Conservation (phyloP, 2,329 filamentous ascomycete species). For the Diaporthe citrichinensis region DNA sequence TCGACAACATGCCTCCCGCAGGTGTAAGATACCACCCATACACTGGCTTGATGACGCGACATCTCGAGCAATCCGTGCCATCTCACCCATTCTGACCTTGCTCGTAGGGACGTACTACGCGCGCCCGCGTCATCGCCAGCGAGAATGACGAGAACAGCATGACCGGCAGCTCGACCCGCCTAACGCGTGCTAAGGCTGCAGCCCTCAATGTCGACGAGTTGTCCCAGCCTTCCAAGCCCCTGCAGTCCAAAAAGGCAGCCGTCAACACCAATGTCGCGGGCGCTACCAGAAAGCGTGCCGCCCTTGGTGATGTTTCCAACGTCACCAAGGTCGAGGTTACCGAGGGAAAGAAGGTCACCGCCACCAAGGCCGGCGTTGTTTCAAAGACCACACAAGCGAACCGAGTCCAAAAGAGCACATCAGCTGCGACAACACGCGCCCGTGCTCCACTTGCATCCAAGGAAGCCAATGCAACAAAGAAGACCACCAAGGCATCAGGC, state of each 20-base stretch:
- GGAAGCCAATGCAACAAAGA: slow-evolving; percentile 60
- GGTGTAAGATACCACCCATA: slow-evolving; percentile 50
- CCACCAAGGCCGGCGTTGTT: slow-evolving; percentile 76
- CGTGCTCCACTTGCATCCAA: slow-evolving; percentile 71
- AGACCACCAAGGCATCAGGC: slow-evolving; percentile 67
- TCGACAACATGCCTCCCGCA: slow-evolving; percentile 48
- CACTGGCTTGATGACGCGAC: slow-evolving; percentile 31
- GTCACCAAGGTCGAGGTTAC: slow-evolving; percentile 82
- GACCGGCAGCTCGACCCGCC: slow-evolving; percentile 74
- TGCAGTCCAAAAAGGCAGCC: slow-evolving; percentile 79
- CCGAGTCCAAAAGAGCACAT: slow-evolving; percentile 82
- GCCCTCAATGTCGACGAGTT: slow-evolving; percentile 76
- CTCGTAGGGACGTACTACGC: slow-evolving; percentile 76
- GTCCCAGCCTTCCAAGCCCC: slow-evolving; percentile 68
- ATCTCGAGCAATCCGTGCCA: slow-evolving; percentile 14
- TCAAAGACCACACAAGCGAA: slow-evolving; percentile 86
- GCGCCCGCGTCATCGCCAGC: slow-evolving; percentile 80
- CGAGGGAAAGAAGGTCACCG: slow-evolving; percentile 80
- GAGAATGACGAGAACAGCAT: slow-evolving; percentile 92
- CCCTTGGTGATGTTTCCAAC: slow-evolving; percentile 96
- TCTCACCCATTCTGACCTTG: slow-evolving; percentile 45
- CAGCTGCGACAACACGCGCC: slow-evolving; percentile 71
- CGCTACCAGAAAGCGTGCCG: slow-evolving; percentile 78
- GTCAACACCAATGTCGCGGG: slow-evolving; percentile 63
- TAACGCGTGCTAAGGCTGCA: slow-evolving; percentile 94